Percentiles rank a stretch among this genome's conserved stretches.
phyloP scores from a whole-genome alignment of 1,284 basidiomycete species.

The Quambalaria eucalypti region DNA sequence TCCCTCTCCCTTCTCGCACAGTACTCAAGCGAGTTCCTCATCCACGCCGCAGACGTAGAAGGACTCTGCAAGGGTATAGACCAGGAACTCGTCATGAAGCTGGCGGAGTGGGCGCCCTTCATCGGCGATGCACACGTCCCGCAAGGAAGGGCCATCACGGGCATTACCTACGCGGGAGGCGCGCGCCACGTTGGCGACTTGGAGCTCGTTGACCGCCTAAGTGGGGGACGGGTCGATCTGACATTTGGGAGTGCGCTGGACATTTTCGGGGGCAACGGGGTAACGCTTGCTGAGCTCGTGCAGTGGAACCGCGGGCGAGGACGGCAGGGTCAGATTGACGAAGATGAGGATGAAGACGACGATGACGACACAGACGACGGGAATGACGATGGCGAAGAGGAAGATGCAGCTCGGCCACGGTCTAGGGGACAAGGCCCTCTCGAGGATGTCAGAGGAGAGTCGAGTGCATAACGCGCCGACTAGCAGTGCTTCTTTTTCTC shows the following conservation, averaged over 20 bases:
- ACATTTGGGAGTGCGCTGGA: conserved; percentile 85
- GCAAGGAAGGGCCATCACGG: background rate
- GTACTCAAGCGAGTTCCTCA: conserved; percentile 83
- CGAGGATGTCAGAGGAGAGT: no score
- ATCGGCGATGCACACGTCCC: background rate
- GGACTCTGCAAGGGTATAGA: conserved; percentile 95
- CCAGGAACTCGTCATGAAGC: conserved; percentile 63
- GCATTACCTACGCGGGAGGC: conserved; percentile 89
- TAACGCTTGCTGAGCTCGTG: conserved; percentile 64
- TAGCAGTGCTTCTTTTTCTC: no score
- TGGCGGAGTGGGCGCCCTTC: background rate
- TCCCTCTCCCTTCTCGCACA: conserved; percentile 30
- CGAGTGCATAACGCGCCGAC: no score
- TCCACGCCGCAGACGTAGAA: conserved; percentile 97
- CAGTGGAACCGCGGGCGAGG: conserved; percentile 38
- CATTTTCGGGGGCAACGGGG: conserved; percentile 69
- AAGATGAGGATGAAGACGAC: conserved; percentile 5
- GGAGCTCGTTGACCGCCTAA: conserved; percentile 69
- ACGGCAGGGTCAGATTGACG: background rate
- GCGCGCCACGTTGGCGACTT: conserved; percentile 80
- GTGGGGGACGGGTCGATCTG: conserved; percentile 77
- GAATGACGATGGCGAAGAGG: conserved; percentile 2
- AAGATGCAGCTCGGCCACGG: no score
- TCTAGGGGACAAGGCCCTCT: no score
- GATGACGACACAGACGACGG: conserved; percentile 6